phyloP scores from a whole-genome alignment of 2,329 filamentous ascomycete species.

The Alternaria metachromatica region DNA sequence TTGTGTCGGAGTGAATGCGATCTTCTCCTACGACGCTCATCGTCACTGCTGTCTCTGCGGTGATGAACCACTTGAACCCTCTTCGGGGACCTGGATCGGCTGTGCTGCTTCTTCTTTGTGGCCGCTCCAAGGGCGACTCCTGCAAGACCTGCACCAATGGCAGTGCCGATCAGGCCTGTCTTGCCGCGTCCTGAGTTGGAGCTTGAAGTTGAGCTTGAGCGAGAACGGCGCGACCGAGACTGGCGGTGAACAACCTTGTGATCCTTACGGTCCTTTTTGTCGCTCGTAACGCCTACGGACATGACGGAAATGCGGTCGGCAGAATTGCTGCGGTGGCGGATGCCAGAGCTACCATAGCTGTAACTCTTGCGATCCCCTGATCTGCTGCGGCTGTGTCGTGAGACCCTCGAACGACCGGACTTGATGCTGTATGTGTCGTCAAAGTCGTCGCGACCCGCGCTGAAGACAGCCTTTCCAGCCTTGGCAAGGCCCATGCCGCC shows the following conservation, averaged over 20 bases:
- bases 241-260: constrained; percentile 42
- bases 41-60: constrained; percentile 38
- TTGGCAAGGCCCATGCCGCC: constrained; percentile 61
- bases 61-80: constrained; percentile 35
- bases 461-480: constrained; percentile 61
- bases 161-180: constrained; percentile 46
- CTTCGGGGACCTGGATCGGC: constrained; percentile 46
- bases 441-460: constrained; percentile 59
- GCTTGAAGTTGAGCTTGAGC: constrained; percentile 53
- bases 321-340: constrained; percentile 49
- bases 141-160: constrained; percentile 48
- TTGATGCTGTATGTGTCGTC: constrained; percentile 67
- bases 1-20: constrained; percentile 38
- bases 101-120: constrained; percentile 39
- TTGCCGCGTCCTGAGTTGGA: constrained; percentile 45
- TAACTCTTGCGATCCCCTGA: constrained; percentile 52
- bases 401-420: constrained; percentile 54
- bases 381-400: constrained; percentile 44
- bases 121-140: constrained; percentile 48
- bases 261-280: constrained; percentile 46
- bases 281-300: constrained; percentile 43
- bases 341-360: constrained; percentile 53
- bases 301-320: constrained; percentile 42
- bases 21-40: constrained; percentile 36
- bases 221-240: constrained; percentile 34